Conservation (phyloP, 129 eudicot species). For the Tagetes erecta region DNA sequence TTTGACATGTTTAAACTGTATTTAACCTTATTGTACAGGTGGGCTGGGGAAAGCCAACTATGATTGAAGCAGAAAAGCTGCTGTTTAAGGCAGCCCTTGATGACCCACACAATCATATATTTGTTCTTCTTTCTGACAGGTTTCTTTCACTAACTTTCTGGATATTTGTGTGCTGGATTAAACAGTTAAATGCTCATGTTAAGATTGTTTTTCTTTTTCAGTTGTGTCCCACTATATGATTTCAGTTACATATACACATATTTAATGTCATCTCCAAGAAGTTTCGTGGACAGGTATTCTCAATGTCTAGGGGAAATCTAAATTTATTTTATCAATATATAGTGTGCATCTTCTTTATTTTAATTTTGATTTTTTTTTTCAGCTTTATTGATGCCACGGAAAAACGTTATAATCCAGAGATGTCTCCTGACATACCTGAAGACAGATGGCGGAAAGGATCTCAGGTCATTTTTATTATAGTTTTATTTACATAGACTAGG, state of each 20-base stretch:
- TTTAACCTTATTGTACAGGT: conserved; percentile 37
- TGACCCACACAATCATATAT: conserved; percentile 52
- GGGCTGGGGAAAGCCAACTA: conserved; percentile 57
- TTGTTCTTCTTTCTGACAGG: conserved; percentile 67
- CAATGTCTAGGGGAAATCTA: not conserved
- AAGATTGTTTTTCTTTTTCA: conserved; percentile 38
- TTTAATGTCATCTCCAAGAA: conserved; percentile 50
- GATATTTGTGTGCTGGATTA: not conserved
- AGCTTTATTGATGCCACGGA: conserved; percentile 44
- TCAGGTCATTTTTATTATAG: conserved; percentile 37
- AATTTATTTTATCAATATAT: not conserved
- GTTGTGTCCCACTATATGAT: conserved; percentile 58
- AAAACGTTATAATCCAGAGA: conserved; percentile 43
- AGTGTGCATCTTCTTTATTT: not conserved
- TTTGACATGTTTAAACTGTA: not conserved
- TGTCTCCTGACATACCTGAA: conserved; percentile 49
- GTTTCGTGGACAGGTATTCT: conserved; percentile 57
- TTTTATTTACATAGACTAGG: not conserved
- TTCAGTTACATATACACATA: conserved; percentile 52
- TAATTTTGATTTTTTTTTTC: conserved; percentile 21
- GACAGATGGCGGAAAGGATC: conserved; percentile 59
- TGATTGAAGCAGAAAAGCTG: conserved; percentile 65
- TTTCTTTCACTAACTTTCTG: conserved; percentile 27
- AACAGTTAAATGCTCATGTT: too few species aligned
- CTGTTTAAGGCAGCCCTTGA: conserved; percentile 48